phyloP scores from a whole-genome alignment of 371 early-diverging fungal genomes.

The Mucor plumbeus region DNA sequence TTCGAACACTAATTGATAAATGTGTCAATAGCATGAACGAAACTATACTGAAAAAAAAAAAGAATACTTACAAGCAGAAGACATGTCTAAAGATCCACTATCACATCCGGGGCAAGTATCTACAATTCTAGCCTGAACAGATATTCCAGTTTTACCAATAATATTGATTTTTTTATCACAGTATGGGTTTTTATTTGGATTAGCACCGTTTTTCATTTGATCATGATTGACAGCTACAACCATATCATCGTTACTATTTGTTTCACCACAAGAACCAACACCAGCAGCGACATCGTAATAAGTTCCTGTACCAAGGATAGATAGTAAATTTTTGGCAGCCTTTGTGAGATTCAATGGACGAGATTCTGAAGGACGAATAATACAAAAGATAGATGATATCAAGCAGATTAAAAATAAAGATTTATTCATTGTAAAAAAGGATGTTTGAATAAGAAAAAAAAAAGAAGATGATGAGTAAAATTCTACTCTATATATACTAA shows the following conservation, averaged over 20 bases:
- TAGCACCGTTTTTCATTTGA: constrained; percentile 38
- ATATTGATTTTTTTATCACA: constrained; percentile 24
- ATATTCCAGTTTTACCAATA: constrained; percentile 31
- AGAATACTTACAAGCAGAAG: constrained; percentile 34
- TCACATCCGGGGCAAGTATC: constrained; percentile 65
- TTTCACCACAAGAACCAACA: constrained; percentile 27
- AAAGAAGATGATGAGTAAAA: not conserved
- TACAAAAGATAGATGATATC: not conserved
- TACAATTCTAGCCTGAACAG: constrained; percentile 50
- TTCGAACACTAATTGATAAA: constrained; percentile 24
- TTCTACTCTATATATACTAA: not conserved
- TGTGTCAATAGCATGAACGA: not conserved
- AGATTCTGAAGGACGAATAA: constrained; percentile 6
- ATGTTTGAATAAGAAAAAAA: not conserved
- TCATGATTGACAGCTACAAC: constrained; percentile 30
- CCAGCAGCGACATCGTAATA: constrained; percentile 30
- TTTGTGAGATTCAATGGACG: constrained; percentile 16
- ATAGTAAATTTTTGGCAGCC: constrained; percentile 4
- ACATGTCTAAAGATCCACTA: constrained; percentile 57
- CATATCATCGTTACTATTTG: constrained; percentile 11
- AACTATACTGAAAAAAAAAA: not conserved
- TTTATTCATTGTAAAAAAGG: constrained; percentile 16
- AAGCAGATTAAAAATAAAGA: constrained; percentile 3
- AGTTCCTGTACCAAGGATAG: constrained; percentile 26
- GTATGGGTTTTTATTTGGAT: constrained; percentile 38